Evolutionary conservation across 1,284 basidiomycete genomes (phyloP), one percentile per base, ranked within the genome.

Genomic region (Inonotus obliquus): DNA sequence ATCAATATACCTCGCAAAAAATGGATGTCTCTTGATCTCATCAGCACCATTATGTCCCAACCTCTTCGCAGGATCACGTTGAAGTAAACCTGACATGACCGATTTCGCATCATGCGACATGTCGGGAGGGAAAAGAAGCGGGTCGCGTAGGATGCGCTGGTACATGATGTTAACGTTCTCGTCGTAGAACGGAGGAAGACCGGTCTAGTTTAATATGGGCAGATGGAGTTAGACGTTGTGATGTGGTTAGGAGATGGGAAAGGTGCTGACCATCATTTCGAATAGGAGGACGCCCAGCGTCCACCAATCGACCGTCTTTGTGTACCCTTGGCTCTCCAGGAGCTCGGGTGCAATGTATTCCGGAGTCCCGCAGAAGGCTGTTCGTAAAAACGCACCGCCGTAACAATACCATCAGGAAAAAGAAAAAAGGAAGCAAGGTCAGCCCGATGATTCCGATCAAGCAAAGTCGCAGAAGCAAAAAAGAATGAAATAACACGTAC

Each of bases 271-370:
- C 81, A 98, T 93, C 97, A 99, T 99, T 75, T 99, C 96, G 72
- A 97, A 99, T 29, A 99, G 81, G 37, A 99, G 79, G 2, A 99
- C 96, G 62, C 96, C 97, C 0, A 99, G 83, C 1, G 96, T 99
- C 96, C 96, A 99, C 96, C 96, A 99, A 73, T 99, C 96, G 23
- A 99, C 96, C 0, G 94, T 96, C 78, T 98, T 98, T 35, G 96
- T 98, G 76, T 99, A 99, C 2, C 96, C 96, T 71, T 98, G 96
- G 63, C 92, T 96, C 65, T 97, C 89, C 35, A 99, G 79, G 39
- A 99, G 81, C 72, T 99, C 96, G 0, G 96, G 96, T 1, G 94
- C 94, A 65, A 95, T 92, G 74, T 99, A 99, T 74, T 99, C 96
- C 2, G 96, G 96, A 4, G 96, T 99, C n/a, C 96, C 96, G 71